Evolutionary conservation across 1,284 basidiomycete genomes (phyloP).

Genomic region (Cryptococcus wingfieldii): DNA sequence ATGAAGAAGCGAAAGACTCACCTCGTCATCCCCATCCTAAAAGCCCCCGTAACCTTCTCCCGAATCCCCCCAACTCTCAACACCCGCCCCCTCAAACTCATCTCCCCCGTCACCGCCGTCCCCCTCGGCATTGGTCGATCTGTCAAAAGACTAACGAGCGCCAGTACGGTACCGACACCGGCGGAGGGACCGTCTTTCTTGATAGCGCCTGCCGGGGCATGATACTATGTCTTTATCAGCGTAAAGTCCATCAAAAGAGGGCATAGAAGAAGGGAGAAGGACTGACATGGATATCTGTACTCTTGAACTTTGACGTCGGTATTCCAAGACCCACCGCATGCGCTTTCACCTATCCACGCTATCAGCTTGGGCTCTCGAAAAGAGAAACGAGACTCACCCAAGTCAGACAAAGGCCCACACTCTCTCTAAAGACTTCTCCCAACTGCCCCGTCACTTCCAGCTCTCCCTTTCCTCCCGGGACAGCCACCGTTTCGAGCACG

Average conservation of each 20-base stretch:
- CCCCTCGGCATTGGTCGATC: slow-evolving; percentile 72
- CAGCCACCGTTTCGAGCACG: slow-evolving; percentile 50
- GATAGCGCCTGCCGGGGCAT: slow-evolving; percentile 90
- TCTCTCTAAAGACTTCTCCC: slow-evolving; percentile 91
- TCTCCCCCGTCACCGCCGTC: slow-evolving; percentile 90
- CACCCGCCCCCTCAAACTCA: slow-evolving; percentile 85
- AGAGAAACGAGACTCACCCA: slow-evolving; percentile 13
- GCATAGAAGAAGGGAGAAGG: neutral
- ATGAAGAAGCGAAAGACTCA: slow-evolving; percentile 14
- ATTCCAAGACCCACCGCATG: slow-evolving; percentile 81
- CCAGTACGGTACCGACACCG: slow-evolving; percentile 82
- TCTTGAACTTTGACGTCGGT: slow-evolving; percentile 52
- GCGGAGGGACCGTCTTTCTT: slow-evolving; percentile 96
- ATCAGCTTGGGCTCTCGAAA: neutral
- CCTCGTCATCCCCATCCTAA: slow-evolving; percentile 83
- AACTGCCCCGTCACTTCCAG: slow-evolving; percentile 72
- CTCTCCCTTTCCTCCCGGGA: slow-evolving; percentile 36
- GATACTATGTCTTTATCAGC: slow-evolving; percentile 59
- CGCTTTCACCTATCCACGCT: slow-evolving; percentile 59
- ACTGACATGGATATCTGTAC: slow-evolving; percentile 65
- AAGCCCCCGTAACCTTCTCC: slow-evolving; percentile 89
- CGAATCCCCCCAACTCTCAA: slow-evolving; percentile 77
- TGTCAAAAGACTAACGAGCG: slow-evolving; percentile 82
- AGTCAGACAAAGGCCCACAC: slow-evolving; percentile 75
- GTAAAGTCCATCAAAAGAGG: neutral